Conservation (phyloP, 2,329 filamentous ascomycete genomes). For the Penicillium fuscoglaucum region DNA sequence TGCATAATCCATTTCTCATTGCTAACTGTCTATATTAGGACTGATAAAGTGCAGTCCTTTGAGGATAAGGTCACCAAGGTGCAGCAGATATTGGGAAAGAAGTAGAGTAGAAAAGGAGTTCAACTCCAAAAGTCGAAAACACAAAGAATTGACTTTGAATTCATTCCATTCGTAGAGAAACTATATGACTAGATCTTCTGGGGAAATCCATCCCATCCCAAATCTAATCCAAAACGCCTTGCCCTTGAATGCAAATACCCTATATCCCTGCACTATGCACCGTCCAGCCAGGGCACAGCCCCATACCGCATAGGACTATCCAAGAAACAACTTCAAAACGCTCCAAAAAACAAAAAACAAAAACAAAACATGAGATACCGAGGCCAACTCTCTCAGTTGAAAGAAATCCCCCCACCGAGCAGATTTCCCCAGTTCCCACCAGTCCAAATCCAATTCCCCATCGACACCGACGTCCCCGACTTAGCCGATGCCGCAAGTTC, state of each 20-base stretch:
- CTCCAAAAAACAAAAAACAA: neutral
- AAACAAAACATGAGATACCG: neutral
- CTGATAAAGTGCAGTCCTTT: constrained; percentile 80
- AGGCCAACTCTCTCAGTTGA: constrained; percentile 14
- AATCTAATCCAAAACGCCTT: neutral
- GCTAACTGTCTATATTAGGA: constrained; percentile 51
- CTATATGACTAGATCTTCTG: neutral
- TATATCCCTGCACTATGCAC: neutral
- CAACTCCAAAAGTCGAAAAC: neutral
- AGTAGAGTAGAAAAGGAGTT: constrained; percentile 1
- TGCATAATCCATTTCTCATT: constrained; percentile 12
- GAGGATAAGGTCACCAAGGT: constrained; percentile 74
- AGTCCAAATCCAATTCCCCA: constrained; percentile 48
- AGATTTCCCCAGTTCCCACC: constrained; percentile 45
- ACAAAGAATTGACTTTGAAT: neutral
- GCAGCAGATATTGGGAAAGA: constrained; percentile 51
- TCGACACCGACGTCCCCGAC: constrained; percentile 38
- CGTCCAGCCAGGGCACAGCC: neutral
- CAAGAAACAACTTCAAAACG: neutral
- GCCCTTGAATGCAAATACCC: neutral
- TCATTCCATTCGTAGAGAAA: constrained; percentile 7
- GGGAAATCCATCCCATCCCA: neutral
- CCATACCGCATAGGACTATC: neutral
- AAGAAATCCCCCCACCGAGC: constrained; percentile 42
- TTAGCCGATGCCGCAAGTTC: constrained; percentile 41